Base-by-base conservation (phyloP, 371 early-diverging fungal species). In the Mucor mucedo region DNA sequence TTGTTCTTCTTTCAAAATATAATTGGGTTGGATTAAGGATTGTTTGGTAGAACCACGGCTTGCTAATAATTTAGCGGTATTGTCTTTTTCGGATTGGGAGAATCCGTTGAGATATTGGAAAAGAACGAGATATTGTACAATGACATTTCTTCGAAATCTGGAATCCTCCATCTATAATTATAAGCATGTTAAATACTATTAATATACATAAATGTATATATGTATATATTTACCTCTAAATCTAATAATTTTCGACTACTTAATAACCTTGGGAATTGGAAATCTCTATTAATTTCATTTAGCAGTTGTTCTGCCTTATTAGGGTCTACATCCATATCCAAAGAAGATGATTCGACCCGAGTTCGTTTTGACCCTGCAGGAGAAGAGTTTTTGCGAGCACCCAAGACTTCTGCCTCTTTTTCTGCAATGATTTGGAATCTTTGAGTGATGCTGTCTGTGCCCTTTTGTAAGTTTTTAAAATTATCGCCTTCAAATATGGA, bases 111-210 rank as follows among this genome's bases (percentile, higher is more conserved):
- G 78, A 63, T 88, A 92, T 58, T 91, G 88, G 39, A 90, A 74
- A 4, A 92, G 72, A 28, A 93, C 91, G 39, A 91, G 62, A 40
- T 89, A 80, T 66, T 95, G 95, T 14, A 93, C 80, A 52, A 95
- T 80, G 14, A 93, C 85, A 64, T 90, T 92, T 40, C 93, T 86
- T 59, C 93, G 83, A 63, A 91, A 89, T 58, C 84, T 75, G 6
- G 86, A 78, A 61, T 90, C 90, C 27, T 77, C 77, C 49, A 89
- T 79, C 84, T 88, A 77, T 47, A 35, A 1, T 27, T 14, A 44
- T 16, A 32, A 5, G 3, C 33, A 6, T n/a, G n/a, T 44, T 14
- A 2, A 8, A 44, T 14, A 44, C 21, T 44, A 44, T 16, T 41
- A 41, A 11, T 41, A 41, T 41, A 41, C 14, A 44, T n/a, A 44